Percentiles rank a stretch among this genome's conserved stretches.
These are phyloP conservation scores for Penicillium canariense DNA, from an alignment of 495 filamentous ascomycete genomes.

Conservation along the genomic window DNA sequence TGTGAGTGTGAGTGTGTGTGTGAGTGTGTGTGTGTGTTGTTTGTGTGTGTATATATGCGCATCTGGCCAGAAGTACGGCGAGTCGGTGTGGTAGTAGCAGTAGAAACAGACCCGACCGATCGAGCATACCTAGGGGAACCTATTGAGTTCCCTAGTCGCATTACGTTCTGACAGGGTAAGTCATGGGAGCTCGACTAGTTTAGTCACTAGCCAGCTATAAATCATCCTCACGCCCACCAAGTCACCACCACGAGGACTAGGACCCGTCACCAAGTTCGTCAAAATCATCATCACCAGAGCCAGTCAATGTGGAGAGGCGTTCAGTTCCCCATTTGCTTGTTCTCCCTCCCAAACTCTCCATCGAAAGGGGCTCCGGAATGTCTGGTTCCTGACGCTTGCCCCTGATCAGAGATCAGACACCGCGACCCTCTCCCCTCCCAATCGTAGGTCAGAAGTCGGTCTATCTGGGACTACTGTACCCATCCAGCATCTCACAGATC, in stretches of 20 bases:
- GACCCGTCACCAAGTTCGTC: no score
- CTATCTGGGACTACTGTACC: no score
- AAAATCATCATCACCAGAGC: no score
- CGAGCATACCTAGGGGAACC: neutral
- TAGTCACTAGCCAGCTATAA: no score
- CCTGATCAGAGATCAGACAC: neutral
- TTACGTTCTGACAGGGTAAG: no score
- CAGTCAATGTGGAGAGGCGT: no score
- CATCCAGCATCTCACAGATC: slow-evolving; percentile 11
- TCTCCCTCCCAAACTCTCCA: neutral
- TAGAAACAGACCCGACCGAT: neutral
- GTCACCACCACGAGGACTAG: neutral
- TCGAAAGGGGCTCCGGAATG: slow-evolving; percentile 3
- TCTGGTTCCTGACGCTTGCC: slow-evolving; percentile 11
- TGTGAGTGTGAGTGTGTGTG: neutral
- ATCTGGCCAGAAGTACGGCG: neutral
- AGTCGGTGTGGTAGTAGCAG: neutral
- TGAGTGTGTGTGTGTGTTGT: neutral
- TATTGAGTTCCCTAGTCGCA: no score
- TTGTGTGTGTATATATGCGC: no score
- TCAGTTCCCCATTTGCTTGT: neutral
- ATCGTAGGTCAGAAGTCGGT: neutral
- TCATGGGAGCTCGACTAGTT: no score
- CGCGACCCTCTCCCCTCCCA: neutral
- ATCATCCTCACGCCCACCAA: neutral